Percentiles rank a stretch among this genome's conserved stretches.
Evolutionary conservation across 2,329 filamentous ascomycete genomes (phyloP).

Genomic region (Apiospora aurea): DNA sequence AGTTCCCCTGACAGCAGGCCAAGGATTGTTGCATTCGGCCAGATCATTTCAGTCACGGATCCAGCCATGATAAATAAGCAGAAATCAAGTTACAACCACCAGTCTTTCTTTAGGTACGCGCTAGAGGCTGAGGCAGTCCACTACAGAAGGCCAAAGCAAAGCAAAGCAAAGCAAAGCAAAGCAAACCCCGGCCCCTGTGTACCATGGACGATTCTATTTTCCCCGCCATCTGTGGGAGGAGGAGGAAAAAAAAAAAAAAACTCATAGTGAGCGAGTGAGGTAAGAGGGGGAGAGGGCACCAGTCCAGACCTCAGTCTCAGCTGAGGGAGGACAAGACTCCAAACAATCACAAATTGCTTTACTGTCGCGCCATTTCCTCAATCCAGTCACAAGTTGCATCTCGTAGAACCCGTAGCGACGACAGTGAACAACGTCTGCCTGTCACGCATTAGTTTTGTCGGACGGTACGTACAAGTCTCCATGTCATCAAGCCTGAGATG

Average conservation of each 20-base stretch:
- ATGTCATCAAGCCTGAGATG: conserved; percentile 7
- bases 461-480: conserved; percentile 10
- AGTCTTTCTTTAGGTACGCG: neutral
- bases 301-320: neutral
- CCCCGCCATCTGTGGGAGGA: neutral
- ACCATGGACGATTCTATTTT: neutral
- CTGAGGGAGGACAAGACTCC: neutral
- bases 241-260: neutral
- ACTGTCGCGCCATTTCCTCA: neutral
- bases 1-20: conserved; percentile 13
- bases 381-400: neutral
- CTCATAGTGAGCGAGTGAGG: neutral
- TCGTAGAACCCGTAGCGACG: neutral
- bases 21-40: conserved; percentile 15
- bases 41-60: conserved; percentile 14
- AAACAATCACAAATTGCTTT: neutral
- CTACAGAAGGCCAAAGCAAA: conserved; percentile 2
- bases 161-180: neutral
- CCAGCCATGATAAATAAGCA: neutral
- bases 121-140: conserved; percentile 1
- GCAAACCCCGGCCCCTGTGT: neutral
- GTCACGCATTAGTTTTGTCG: conserved; percentile 1
- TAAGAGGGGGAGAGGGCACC: neutral
- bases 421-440: neutral
- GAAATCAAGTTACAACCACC: neutral